Evolutionary conservation across 2,329 filamentous ascomycete genomes (phyloP).

Genomic region (Coleophoma eucalyptorum): DNA sequence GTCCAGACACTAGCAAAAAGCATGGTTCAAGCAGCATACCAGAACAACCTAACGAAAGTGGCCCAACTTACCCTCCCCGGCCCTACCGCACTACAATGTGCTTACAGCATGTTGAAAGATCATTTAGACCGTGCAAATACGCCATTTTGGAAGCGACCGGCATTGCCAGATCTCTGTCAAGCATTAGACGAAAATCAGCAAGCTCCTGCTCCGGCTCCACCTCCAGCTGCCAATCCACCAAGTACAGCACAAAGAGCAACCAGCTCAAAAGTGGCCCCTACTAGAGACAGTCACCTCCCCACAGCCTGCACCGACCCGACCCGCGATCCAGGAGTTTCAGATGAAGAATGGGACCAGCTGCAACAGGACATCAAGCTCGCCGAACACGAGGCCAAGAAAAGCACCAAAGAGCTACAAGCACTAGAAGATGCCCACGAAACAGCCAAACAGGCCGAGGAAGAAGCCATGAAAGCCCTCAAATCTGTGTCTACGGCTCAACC

Average conservation of each 20-base stretch:
- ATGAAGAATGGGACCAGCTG: constrained; percentile 59
- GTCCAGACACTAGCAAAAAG: constrained; percentile 41
- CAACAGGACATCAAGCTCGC: constrained; percentile 37
- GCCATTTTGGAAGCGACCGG: neutral
- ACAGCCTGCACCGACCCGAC: constrained; percentile 1
- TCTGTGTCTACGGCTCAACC: constrained; percentile 26
- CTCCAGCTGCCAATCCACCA: neutral
- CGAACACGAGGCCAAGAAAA: constrained; percentile 16
- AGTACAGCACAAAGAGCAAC: neutral
- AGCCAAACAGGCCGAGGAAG: constrained; percentile 14
- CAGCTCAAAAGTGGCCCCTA: neutral
- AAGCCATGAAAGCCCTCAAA: constrained; percentile 31
- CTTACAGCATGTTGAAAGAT: constrained; percentile 19
- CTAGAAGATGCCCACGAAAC: constrained; percentile 5
- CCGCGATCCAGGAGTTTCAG: constrained; percentile 55
- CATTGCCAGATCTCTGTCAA: neutral
- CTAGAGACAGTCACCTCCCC: constrained; percentile 4
- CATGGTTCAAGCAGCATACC: constrained; percentile 32
- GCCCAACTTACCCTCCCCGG: constrained; percentile 14
- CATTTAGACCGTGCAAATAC: neutral
- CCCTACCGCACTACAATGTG: constrained; percentile 12
- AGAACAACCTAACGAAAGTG: constrained; percentile 12
- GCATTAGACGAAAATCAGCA: neutral
- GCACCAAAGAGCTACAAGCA: constrained; percentile 17
- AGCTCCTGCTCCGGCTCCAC: neutral